A percentile compares a stretch with the other conserved stretches of the same genome.
These are phyloP conservation scores for Medicago lupulina DNA, from an alignment of 306 rosid species.

Conservation along the genomic window DNA sequence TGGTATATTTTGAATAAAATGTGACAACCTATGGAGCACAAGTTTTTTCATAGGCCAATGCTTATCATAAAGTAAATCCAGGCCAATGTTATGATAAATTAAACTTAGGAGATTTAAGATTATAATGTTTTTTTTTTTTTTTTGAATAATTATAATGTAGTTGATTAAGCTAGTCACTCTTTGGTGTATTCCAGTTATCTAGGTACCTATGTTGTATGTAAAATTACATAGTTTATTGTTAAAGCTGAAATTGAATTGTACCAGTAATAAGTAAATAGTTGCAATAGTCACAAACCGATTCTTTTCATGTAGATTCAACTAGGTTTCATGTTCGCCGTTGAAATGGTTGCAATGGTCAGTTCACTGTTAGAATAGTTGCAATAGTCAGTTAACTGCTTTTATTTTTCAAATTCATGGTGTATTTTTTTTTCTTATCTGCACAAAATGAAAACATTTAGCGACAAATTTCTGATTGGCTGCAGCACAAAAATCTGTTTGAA, in stretches of 20 bases:
- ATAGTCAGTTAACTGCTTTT: not conserved
- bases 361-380: not conserved
- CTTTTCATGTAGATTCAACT: not conserved
- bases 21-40: conserved; percentile 1
- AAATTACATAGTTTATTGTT: conserved; percentile 14
- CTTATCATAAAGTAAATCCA: no score
- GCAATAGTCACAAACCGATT: not conserved
- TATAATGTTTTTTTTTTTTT: no score
- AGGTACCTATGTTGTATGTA: conserved; percentile 10
- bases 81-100: not conserved
- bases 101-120: no score
- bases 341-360: conserved; percentile 10
- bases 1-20: conserved; percentile 19
- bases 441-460: not conserved
- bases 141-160: not conserved
- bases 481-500: not conserved
- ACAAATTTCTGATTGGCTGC: conserved; percentile 17
- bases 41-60: no score
- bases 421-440: not conserved
- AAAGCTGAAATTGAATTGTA: conserved; percentile 16
- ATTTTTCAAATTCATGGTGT: conserved; percentile 11
- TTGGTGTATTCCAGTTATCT: no score
- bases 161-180: not conserved
- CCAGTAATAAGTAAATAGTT: conserved; percentile 13
- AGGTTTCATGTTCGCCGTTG: not conserved